Evolutionary conservation across 1,284 basidiomycete species (phyloP), one percentile per base, ranked within the genome.

Genomic region (Cryptococcus sp.): DNA sequence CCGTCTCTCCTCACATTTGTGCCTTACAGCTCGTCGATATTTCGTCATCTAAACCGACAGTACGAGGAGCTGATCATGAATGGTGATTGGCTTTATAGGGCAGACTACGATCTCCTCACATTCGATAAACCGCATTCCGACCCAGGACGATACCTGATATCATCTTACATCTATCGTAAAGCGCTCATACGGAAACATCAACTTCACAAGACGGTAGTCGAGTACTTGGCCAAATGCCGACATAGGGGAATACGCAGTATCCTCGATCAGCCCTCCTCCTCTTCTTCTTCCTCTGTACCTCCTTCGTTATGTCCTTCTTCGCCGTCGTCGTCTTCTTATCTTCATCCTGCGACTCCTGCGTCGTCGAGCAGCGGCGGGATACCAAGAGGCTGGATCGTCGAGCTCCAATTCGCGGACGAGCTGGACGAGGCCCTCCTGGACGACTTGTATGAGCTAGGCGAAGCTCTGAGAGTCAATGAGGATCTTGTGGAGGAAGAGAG

Each of bases 161-260:
- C 90, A 8, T 89, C 88, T 47, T 96, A 95, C 72, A 87, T 87
- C 16, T 93, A 96, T 73, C 86, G 93, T 54, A 95, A 97, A 75
- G 88, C 89, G 25, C 83, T 99, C 47, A 99, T 98, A 65, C 85
- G 96, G 57, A 99, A 99, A 76, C 93, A 98, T 72, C 93, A 89
- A 75, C 83, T 99, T 3, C 88, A 93, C 23, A 84, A 86, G 40
- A 88, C 86, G 47, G 83, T 95, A 19, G 84, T 84, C 20, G 84
- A 86, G 39, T 92, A 91, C 76, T 71, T 88, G 53, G 85, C 83
- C 47, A 96, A 97, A 78, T 82, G 86, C 60, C 82, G 51, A 10
- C 70, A 77, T 59, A 61, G 78, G 1, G 63, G 65, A 11, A 55
- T 61, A 1, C 20, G 45, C 20, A 61, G 52, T 19, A 41, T 63